Evolutionary conservation across 2,329 filamentous ascomycete species (phyloP), one percentile per base, ranked within the genome.

Genomic region (Microcyclosporella mali): DNA sequence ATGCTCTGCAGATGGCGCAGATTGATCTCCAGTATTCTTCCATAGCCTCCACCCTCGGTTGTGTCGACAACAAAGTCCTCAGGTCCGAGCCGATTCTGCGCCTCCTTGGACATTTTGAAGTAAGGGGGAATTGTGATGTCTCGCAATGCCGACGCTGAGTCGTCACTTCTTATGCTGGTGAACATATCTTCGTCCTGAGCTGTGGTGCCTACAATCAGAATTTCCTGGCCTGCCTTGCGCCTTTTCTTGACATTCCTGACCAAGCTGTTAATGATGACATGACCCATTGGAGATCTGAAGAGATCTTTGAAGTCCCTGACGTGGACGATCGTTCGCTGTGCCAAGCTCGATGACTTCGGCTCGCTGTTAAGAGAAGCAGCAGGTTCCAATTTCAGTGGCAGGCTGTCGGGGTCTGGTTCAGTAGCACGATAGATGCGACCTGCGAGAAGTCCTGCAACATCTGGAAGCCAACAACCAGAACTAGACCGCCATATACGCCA

Each of bases 131-230:
- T 65, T 16, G 76, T 61, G 16, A 82, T 71, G 29, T 71, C 75
- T 40, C 75, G 70, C 33, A 73, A 74, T 25, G 71, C 68, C 14
- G 67, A 63, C 35, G 71, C 68, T 29, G 71, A 62, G 17, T 63
- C 59, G 8, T 68, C 34, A 30, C 43, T 35, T 18, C 32, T 19
- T 41, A 37, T 34, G 41, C 31, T 34, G 37, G 41, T 37, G 42
- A 50, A 52, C 8, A 34, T 14, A 11, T 29, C 32, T 15, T 33
- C 45, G 12, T 53, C 72, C 1, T 72, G 73, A 17, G 81, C 74
- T 8, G 84, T 83, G 4, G 85, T 88, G n/a, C 89, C 92, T 25
- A 97, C 67, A 14, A 95, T 74, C 42, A 89, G 75, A 39, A 95
- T 75, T 46, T 77, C 78, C 52, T 81, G 76, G 3, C 88, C 88